Base-by-base conservation (phyloP, 2,329 filamentous ascomycete genomes). In the Aspergillus arachidicola region DNA sequence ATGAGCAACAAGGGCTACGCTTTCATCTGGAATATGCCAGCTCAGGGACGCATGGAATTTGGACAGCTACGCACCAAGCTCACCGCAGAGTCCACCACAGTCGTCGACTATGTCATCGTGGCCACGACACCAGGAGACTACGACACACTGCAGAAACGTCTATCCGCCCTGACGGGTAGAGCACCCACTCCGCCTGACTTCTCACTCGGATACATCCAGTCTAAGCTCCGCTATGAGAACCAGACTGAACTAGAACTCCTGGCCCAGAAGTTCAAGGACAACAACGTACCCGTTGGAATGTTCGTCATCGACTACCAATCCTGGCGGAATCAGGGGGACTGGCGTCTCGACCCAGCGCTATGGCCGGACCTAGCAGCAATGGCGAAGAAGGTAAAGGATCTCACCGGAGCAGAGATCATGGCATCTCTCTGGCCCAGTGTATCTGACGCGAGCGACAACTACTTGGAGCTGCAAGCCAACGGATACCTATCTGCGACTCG, bases 391-490 rank as follows among this genome's bases (percentile, higher is more conserved):
- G 79, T 89, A 0, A 80, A 84, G 48, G 76, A 81, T 0, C 72
- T 89, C 65, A 79, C 75, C 1, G 74, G 80, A 0, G 83, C 89
- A 38, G 86, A 89, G 68, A 80, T 89, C 28, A 89, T 90, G 86
- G 85, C 89, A 0, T 89, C 86, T 0, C 84, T 90, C 60, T 90
- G 88, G 87, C 87, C 87, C 0, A 89, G 86, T 0, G 86, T 89
- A 0, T 85, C 88, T 46, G 79, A 80, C 11, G 69, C 74, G 1
- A 86, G 83, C 1, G 82, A 86, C 45, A 88, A 88, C 71, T 89
- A 84, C 68, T 67, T 79, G 1, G 83, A 87, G 62, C 88, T 89
- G 85, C 73, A 86, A 0, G 83, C 86, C 53, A 79, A 81, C 12
- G 87, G 88, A 0, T 79, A 83, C 3, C 80, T 90, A 0, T 85